These are phyloP conservation scores for Klebsormidium nitens DNA, from an alignment of 139 green algal species.

Conservation along the genomic window DNA sequence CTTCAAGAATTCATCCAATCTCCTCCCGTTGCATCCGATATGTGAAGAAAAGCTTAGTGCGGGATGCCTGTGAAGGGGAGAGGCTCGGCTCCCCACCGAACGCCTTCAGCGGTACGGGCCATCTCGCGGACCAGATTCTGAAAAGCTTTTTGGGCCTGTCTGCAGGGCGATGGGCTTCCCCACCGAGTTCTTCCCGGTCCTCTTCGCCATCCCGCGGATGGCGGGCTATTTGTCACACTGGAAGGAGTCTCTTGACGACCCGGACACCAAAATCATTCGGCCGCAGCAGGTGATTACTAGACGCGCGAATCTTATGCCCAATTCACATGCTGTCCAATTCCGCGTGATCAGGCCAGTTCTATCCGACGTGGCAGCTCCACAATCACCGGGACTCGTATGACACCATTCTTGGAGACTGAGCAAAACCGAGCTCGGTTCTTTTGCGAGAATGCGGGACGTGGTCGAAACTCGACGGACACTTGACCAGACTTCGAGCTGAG, in stretches of 20 bases:
- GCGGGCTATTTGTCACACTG: constrained; percentile 95
- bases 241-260: constrained; percentile 88
- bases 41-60: too few species aligned
- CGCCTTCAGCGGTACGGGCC: too few species aligned
- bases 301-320: neutral
- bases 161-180: constrained; percentile 88
- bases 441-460: neutral
- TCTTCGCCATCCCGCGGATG: constrained; percentile 90
- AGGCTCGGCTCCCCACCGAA: too few species aligned
- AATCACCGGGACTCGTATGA: neutral
- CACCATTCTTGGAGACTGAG: neutral
- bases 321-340: neutral
- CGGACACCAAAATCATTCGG: constrained; percentile 92
- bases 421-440: too few species aligned
- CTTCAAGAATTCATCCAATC: too few species aligned
- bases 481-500: too few species aligned
- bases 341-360: neutral
- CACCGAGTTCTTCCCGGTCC: constrained; percentile 96
- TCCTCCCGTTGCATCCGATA: too few species aligned
- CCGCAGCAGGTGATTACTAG: constrained; percentile 83
- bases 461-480: too few species aligned
- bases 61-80: too few species aligned
- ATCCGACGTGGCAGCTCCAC: too few species aligned
- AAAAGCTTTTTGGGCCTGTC: too few species aligned
- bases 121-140: too few species aligned